phyloP scores from a whole-genome alignment of 495 filamentous ascomycete genomes.

The Penicillium fimorum region DNA sequence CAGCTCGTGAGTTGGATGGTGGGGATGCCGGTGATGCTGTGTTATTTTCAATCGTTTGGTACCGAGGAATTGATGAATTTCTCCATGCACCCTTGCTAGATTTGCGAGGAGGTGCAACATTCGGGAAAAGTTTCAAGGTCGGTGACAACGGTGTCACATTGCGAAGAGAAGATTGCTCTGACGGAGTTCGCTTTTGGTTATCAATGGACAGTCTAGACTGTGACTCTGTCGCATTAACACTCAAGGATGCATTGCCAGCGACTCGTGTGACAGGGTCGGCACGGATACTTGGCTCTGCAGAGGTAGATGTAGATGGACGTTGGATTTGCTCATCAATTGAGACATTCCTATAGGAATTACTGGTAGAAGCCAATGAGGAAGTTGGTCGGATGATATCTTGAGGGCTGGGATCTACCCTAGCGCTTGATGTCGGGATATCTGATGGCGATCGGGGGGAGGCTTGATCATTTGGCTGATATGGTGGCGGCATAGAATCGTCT shows the following conservation, averaged over 20 bases:
- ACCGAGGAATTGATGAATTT: slow-evolving; percentile 25
- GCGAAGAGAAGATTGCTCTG: slow-evolving; percentile 11
- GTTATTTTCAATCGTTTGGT: slow-evolving; percentile 16
- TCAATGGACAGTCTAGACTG: slow-evolving; percentile 1
- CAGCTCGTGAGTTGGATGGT: neutral
- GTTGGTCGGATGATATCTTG: neutral
- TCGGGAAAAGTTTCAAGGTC: slow-evolving; percentile 41
- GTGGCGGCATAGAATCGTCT: slow-evolving; percentile 32
- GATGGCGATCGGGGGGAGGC: slow-evolving; percentile 11
- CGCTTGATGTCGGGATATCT: slow-evolving; percentile 4
- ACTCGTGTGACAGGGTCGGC: neutral
- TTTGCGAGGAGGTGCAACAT: slow-evolving; percentile 34
- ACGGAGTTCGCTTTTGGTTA: slow-evolving; percentile 9
- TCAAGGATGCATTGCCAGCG: neutral
- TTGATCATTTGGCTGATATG: slow-evolving; percentile 26
- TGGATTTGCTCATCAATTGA: slow-evolving; percentile 9
- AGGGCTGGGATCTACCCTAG: slow-evolving; percentile 6
- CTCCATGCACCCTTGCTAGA: slow-evolving; percentile 34
- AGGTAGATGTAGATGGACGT: slow-evolving; percentile 16
- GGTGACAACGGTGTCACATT: slow-evolving; percentile 22
- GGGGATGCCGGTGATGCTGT: slow-evolving; percentile 5
- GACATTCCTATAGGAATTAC: slow-evolving; percentile 5
- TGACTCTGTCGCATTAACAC: neutral
- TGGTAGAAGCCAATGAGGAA: slow-evolving; percentile 13
- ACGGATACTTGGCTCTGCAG: slow-evolving; percentile 8